Percentiles rank a stretch among this genome's conserved stretches.
Conservation (phyloP, 1,284 basidiomycete genomes). For the Vanrija pseudolonga region DNA sequence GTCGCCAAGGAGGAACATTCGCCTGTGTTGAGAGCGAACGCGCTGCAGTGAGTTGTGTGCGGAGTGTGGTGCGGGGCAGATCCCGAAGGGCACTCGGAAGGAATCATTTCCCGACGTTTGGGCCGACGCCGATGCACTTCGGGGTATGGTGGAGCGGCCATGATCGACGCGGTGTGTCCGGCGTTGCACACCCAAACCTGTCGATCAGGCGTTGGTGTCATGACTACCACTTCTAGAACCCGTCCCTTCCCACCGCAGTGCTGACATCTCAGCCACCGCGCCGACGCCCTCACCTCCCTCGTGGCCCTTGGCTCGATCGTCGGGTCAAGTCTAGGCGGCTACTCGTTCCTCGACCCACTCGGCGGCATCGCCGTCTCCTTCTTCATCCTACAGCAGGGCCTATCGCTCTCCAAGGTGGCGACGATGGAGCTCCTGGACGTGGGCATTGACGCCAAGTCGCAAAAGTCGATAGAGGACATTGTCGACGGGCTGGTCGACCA, state of each 20-base stretch:
- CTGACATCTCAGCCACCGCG: slow-evolving; percentile 69
- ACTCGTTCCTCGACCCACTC: slow-evolving; percentile 83
- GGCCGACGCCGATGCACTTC: too few species aligned
- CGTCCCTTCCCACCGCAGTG: too few species aligned
- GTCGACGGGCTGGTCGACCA: slow-evolving; percentile 58
- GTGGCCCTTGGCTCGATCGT: slow-evolving; percentile 86
- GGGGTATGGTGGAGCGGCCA: too few species aligned
- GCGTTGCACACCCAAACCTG: too few species aligned
- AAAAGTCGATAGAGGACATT: slow-evolving; percentile 55
- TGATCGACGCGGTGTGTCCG: too few species aligned
- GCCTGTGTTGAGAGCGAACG: slow-evolving; percentile 86
- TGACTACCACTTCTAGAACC: too few species aligned
- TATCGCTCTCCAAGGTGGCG: slow-evolving; percentile 65
- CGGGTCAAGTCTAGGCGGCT: slow-evolving; percentile 74
- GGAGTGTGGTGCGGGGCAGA: too few species aligned
- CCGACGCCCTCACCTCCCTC: slow-evolving; percentile 83
- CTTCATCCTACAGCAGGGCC: slow-evolving; percentile 84
- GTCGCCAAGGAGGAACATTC: slow-evolving; percentile 87
- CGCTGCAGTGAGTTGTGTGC: slow-evolving; percentile 54
- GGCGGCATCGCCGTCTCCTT: slow-evolving; percentile 87
- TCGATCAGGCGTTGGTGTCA: too few species aligned
- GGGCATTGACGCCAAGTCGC: slow-evolving; percentile 63
- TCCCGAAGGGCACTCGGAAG: too few species aligned
- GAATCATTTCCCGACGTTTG: too few species aligned
- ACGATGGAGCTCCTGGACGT: slow-evolving; percentile 82